Evolutionary conservation across 768 basidiomycete genomes (phyloP).

Genomic region (Austroboletus eburneus): DNA sequence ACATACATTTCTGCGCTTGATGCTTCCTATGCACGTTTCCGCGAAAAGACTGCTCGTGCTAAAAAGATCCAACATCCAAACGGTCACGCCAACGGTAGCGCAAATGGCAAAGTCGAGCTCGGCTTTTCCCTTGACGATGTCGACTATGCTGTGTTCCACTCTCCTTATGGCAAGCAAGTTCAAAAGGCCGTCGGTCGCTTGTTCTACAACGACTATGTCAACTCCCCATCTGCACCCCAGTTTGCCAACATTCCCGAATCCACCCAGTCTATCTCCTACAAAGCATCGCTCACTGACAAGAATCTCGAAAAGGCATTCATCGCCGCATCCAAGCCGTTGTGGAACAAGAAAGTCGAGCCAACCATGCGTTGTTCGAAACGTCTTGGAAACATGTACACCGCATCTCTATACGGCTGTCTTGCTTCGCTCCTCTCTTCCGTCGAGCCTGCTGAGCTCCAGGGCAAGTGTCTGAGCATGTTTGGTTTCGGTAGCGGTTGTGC

Average conservation of each 20-base stretch:
- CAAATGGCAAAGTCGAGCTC: constrained; percentile 23
- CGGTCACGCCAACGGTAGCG: constrained; percentile 36
- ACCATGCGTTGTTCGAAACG: constrained; percentile 84
- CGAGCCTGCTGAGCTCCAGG: constrained; percentile 62
- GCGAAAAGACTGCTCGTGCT: constrained; percentile 70
- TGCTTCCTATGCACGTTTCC: constrained; percentile 79
- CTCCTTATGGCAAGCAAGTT: constrained; percentile 97
- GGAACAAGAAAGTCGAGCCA: constrained; percentile 72
- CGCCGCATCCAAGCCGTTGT: constrained; percentile 66
- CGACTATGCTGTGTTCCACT: constrained; percentile 95
- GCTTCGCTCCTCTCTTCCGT: constrained; percentile 78
- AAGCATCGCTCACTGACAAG: constrained; percentile 87
- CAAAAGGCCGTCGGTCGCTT: constrained; percentile 95
- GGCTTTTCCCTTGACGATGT: constrained; percentile 75
- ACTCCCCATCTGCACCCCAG: constrained; percentile 62
- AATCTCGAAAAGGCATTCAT: constrained; percentile 93
- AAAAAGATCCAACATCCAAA: constrained; percentile 43
- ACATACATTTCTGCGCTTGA: constrained; percentile 95
- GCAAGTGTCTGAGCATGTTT: constrained; percentile 90
- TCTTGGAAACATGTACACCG: constrained; percentile 99
- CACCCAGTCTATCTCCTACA: constrained; percentile 61
- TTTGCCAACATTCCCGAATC: constrained; percentile 72
- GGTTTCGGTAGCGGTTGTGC: constrained; percentile 97
- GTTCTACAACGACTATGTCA: constrained; percentile 88
- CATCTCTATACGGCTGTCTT: constrained; percentile 90